Base-by-base conservation (phyloP, 2,329 filamentous ascomycete genomes). In the Calonectria hongkongensis region DNA sequence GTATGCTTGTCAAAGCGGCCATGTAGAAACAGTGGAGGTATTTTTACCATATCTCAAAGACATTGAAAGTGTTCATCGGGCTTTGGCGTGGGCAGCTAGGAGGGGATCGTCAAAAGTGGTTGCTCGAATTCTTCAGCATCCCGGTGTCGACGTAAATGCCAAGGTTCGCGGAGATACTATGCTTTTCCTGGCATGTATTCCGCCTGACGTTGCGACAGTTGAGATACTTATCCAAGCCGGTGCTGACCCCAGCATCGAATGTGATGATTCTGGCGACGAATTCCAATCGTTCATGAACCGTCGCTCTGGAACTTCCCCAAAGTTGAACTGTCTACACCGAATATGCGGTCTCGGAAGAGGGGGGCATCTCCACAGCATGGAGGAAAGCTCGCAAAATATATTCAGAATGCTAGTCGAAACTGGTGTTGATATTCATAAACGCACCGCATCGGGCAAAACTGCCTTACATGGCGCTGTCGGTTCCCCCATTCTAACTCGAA, bases 81-180 rank as follows among this genome's bases (percentile, higher is more conserved):
- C 81, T 1, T 71, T 86, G 30, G 51, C 21, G 6, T 82, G 78
- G 79, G 81, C 83, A 5, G 77, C 78, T 3, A 51, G 41, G 3
- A 13, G 4, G 1, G 73, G 75, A 5, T 72, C 66, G 16, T 13
- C 75, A 5, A 74, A 77, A 6, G 71, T 82, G 13, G 77, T 83
- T 2, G 73, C 75, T 12, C 71, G 76, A 9, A 72, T 86, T 18
- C 76, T 85, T 9, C 68, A 79, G 39, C 72, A 82, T 69, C 79
- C 83, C 7, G 78, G 76, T 9, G 72, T 84, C 8, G 74, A 85
- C 63, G 71, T 83, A 13, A 84, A 85, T 39, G 74, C 75, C 25
- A 77, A 56, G 16, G 45, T 76, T 1, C 25, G 25, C 0, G 74
- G 75, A 1, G 41, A 79, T 9, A 82, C 81, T 2, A 65, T 79